Evolutionary conservation across 2,329 filamentous ascomycete species (phyloP), one percentile per base, ranked within the genome.

Genomic region (Colletotrichum aenigma): DNA sequence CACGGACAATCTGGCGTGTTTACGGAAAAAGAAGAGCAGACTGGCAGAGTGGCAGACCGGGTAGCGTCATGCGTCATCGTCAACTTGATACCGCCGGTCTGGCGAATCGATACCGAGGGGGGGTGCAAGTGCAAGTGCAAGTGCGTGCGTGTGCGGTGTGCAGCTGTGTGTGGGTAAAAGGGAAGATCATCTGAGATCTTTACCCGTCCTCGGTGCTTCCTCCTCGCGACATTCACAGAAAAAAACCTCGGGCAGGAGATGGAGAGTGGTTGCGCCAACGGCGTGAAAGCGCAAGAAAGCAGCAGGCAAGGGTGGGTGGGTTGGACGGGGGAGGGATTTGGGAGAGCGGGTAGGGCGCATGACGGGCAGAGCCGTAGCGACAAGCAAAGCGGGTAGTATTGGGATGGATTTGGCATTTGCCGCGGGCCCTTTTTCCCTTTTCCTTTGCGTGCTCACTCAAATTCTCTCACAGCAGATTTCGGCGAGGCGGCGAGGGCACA

Each of bases 111-210:
- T 70, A 62, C 67, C 56, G 26, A 32, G 7, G n/a, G 34, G 15
- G 24, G 28, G 56, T 36, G 34, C 10, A 32, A 16, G 24, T n/a
- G 56, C n/a, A 34, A 34, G 56, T 36, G 34, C 10, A 32, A 16
- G 24, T n/a, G 56, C n/a, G 24, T 24, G 56, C 32, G 52, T 55
- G 52, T 55, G 52, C 24, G 3, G 52, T 24, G n/a, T 55, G n/a
- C 24, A 24, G 24, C 4, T 55, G 48, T 52, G 32, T 36, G 61
- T 18, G 52, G 70, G 15, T 32, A 55, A 21, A 13, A 55, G n/a
- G 12, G 34, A 34, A 55, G 52, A 62, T 71, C 58, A 56, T 75
- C 61, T 66, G 72, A 70, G 68, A 62, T 75, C 67, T 65, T 70
- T 43, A 43, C 70, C 70, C 32, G 24, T 34, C 15, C 36, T 38